A percentile compares a stretch with the other conserved stretches of the same genome.
These are phyloP conservation scores for Biscogniauxia sp. DNA, from an alignment of 2,329 filamentous ascomycete genomes.

Conservation along the genomic window DNA sequence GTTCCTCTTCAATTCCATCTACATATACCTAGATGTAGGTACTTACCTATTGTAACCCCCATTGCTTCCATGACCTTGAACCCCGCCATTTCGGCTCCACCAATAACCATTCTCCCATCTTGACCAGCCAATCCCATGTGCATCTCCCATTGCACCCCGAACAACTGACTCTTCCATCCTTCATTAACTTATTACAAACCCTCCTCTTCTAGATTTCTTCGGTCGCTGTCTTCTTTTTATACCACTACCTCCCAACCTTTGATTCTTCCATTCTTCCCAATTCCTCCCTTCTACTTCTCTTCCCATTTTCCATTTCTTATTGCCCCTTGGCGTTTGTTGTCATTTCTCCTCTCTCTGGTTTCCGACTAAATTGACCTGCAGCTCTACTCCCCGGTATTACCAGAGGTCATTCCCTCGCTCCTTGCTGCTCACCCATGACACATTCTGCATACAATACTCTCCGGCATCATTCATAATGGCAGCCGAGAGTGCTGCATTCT, in stretches of 20 bases:
- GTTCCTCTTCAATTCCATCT: too few relatives aligned
- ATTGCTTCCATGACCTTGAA: background rate
- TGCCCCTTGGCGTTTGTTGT: too few relatives aligned
- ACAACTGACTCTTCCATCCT: background rate
- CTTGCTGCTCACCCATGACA: conserved; percentile 9
- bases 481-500: conserved; percentile 46
- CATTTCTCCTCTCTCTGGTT: background rate
- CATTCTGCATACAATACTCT: conserved; percentile 11
- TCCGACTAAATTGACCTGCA: background rate
- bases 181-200: background rate
- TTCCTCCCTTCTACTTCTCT: too few relatives aligned
- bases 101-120: conserved; percentile 6
- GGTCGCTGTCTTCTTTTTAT: background rate
- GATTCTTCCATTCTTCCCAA: background rate
- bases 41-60: too few relatives aligned
- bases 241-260: background rate
- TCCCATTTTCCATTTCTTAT: too few relatives aligned
- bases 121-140: background rate
- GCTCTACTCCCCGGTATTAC: background rate
- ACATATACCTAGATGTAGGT: too few relatives aligned
- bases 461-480: conserved; percentile 42
- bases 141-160: background rate
- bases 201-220: conserved; percentile 2
- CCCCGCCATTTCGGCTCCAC: background rate
- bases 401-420: background rate